phyloP scores from a whole-genome alignment of 495 filamentous ascomycete genomes.

The Xylaria scruposa region DNA sequence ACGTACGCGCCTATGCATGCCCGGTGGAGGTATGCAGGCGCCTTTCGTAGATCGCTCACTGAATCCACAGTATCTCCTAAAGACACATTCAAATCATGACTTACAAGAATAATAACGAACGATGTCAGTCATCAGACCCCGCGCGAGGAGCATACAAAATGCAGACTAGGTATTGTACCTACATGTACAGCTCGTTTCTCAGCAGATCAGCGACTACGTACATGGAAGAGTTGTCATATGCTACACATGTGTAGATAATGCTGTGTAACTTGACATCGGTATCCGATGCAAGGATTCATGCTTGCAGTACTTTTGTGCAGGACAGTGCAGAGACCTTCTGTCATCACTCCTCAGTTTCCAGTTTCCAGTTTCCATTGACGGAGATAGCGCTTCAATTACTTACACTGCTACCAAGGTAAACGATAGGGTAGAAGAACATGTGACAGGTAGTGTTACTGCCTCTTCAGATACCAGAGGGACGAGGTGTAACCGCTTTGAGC shows the following conservation, averaged over 20 bases:
- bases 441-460: background rate
- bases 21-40: background rate
- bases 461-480: background rate
- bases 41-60: conserved; percentile 5
- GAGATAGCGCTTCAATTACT: background rate
- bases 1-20: background rate
- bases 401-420: background rate
- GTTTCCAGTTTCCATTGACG: background rate
- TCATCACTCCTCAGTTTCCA: background rate
- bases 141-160: background rate
- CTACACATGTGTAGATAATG: conserved; percentile 3
- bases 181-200: background rate
- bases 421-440: background rate
- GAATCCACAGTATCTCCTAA: background rate
- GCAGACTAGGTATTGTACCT: background rate
- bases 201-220: background rate
- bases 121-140: background rate
- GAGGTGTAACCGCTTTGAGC: background rate
- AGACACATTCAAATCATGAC: background rate
- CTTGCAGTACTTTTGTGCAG: conserved; percentile 1
- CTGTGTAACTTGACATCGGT: conserved; percentile 11
- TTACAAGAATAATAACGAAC: background rate
- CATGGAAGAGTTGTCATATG: background rate
- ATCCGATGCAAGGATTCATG: conserved; percentile 19
- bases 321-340: background rate